These are phyloP conservation scores for Pichia inconspicua DNA, from an alignment of 1,139 yeast species.

Conservation along the genomic window DNA sequence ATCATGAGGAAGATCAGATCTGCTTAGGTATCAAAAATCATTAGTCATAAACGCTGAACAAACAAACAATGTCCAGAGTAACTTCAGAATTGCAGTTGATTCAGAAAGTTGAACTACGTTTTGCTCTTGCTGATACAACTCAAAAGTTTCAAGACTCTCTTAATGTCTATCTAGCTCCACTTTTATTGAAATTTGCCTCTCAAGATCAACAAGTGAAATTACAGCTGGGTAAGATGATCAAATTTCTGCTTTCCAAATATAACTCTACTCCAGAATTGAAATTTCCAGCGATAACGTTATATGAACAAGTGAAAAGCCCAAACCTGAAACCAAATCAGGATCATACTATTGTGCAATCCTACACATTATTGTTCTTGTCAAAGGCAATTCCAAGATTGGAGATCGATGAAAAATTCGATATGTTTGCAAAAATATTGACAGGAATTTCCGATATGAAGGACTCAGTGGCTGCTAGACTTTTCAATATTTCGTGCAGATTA, in stretches of 20 bases:
- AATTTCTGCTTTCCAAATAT: conserved; percentile 61
- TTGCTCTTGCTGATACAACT: conserved; percentile 70
- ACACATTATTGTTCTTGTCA: conserved; percentile 58
- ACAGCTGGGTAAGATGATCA: conserved; percentile 59
- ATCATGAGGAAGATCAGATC: background rate
- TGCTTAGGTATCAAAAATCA: too few species aligned
- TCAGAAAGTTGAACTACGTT: conserved; percentile 72
- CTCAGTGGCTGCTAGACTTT: conserved; percentile 49
- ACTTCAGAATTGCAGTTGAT: conserved; percentile 32
- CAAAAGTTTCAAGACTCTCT: conserved; percentile 56
- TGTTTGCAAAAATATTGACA: conserved; percentile 44
- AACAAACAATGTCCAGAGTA: background rate
- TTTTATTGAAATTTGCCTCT: conserved; percentile 71
- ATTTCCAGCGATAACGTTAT: conserved; percentile 54
- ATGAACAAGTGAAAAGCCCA: conserved; percentile 57
- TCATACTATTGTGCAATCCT: conserved; percentile 49
- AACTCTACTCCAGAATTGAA: conserved; percentile 46
- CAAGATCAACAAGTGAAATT: conserved; percentile 59
- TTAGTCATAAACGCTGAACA: too few species aligned
- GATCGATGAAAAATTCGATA: conserved; percentile 28
- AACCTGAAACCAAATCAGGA: conserved; percentile 37
- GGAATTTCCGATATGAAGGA: conserved; percentile 34
- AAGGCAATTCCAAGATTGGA: conserved; percentile 53
- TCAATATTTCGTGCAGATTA: conserved; percentile 52
- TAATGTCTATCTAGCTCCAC: conserved; percentile 62